Evolutionary conservation across 352 stramenopile genomes (phyloP), one percentile per base, ranked within the genome.

Genomic region (Pythium folliculosum): DNA sequence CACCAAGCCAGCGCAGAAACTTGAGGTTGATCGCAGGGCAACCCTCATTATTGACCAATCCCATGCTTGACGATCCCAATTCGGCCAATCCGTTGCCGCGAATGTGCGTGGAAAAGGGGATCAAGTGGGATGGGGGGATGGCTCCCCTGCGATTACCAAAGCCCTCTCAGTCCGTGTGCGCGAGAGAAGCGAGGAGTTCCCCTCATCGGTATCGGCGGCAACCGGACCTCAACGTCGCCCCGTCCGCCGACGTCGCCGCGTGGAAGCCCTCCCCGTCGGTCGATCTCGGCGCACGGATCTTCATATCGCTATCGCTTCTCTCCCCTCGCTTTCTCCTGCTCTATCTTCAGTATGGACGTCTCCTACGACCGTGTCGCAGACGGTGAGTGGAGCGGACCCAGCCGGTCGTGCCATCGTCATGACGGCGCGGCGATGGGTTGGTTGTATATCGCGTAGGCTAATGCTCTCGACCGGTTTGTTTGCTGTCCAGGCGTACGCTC

Each of bases 31-130:
- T 21, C 10, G 7, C 13, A 1, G 19, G 8, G 32, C n/a, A 14
- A 35, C 17, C 8, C 13, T 54, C 5, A 19, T 47, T 32, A n/a
- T 47, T 2, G 40, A 19, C 40, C 40, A 47, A 47, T 47, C 10
- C 12, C 10, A 47, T 47, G 5, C 5, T 47, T 6, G 13, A 1
- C 2, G 14, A n/a, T 5, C 38, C 53, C 14, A 40, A 37, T 62
- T 62, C 3, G 21, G 22, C 55, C 55, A 62, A 62, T 62, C 17
- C 6, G 40, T 63, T 23, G 22, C 4, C 16, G 19, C 3, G 55
- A 66, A 66, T 21, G 9, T 51, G 60, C 60, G 45, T 51, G 60
- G 60, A 66, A 66, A 66, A 66, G 49, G 60, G 60, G 60, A 55
- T 22, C 50, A 51, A 32, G 22, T 25, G 60, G 38, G 60, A 66